Evolutionary conservation across 768 basidiomycete genomes (phyloP).

Genomic region (Kwoniella pini): DNA sequence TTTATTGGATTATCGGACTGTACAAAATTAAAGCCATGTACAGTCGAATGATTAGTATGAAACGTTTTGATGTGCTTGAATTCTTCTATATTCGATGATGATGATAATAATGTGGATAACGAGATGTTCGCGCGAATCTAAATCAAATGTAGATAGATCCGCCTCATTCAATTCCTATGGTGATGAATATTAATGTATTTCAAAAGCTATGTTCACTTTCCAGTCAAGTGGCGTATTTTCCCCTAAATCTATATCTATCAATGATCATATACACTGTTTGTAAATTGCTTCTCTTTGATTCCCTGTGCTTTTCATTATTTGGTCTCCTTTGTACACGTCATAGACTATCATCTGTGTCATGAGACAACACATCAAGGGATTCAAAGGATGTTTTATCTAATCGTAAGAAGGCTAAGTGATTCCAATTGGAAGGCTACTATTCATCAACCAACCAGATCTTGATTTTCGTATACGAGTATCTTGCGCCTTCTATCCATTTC

Average conservation of each 20-base stretch:
- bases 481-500: too few species aligned
- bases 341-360: not conserved
- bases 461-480: too few species aligned
- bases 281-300: not conserved
- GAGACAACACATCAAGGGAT: too few species aligned
- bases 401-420: too few species aligned
- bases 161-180: not conserved
- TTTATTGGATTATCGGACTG: too few species aligned
- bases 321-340: constrained; percentile 7
- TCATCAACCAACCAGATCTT: too few species aligned
- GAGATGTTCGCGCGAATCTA: not conserved
- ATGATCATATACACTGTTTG: too few species aligned
- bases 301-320: not conserved
- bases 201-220: not conserved
- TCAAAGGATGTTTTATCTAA: too few species aligned
- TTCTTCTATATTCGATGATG: not conserved
- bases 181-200: not conserved
- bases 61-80: not conserved
- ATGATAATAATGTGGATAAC: not conserved
- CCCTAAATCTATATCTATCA: too few species aligned
- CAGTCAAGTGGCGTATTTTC: not conserved
- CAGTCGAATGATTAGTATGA: too few species aligned
- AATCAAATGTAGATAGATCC: not conserved
- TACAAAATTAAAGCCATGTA: too few species aligned
- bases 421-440: too few species aligned